Base-by-base conservation (phyloP, 108 stramenopile genomes). In the Pseudonitzschia multistriata region DNA sequence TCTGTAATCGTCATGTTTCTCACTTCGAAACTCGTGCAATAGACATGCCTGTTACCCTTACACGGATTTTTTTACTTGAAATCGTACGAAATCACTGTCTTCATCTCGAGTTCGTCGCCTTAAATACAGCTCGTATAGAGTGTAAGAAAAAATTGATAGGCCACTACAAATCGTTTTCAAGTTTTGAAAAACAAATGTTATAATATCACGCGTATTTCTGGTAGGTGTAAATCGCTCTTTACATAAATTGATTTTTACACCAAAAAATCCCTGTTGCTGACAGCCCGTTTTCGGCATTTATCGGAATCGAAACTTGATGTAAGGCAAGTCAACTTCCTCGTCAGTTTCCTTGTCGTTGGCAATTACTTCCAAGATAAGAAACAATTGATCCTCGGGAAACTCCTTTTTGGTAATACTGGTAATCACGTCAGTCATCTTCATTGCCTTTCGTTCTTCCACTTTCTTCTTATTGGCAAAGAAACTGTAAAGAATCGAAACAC, bases 391-490 rank as follows among this genome's bases (percentile, higher is more conserved):
- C 19, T 89, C 74, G 33, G 91, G 93, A 50, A 98, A 77, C 22
- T 91, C 87, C 74, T 94, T 96, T 71, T 97, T 95, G 66, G 93
- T 94, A 37, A 98, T 93, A 53, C 81, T 83, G 19, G 81, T 73
- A 40, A 95, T 92, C 28, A 97, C 82, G 64, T 94, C 93, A 5
- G 87, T 85, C 93, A 97, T 91, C 56, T 82, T 87, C 97, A 97
- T 97, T 48, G 83, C 80, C 91, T 92, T 96, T 66, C 97, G 87
- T 72, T 97, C 96, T 50, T 85, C 94, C 15, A 96, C 83, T 73
- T 98, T 98, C 73, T 97, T 91, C 82, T 92, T 90, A 86, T 96
- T 97, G 53, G 95, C 96, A 83, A 99, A 98, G 73, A 95, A 97
- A 48, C 91, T 93, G 81, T 95, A 97, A 17, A 99, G 75, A 67